Evolutionary conservation across 768 basidiomycete genomes (phyloP).

Genomic region (Hysterangium stoloniferum): DNA sequence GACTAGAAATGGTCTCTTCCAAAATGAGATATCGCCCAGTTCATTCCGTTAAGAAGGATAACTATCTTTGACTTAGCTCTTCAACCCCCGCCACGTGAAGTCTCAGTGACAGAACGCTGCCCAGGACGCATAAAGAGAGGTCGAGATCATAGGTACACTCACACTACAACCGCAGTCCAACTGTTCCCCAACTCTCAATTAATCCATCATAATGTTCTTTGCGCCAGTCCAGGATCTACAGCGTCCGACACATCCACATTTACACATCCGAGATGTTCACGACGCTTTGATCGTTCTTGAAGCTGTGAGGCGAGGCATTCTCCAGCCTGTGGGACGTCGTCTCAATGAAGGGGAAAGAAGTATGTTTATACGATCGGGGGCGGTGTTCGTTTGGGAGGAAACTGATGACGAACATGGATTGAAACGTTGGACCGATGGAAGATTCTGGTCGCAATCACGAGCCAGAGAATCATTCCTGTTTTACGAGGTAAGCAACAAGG

Average conservation of each 20-base stretch:
- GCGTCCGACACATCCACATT: conserved; percentile 54
- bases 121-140: neutral
- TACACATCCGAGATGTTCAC: conserved; percentile 57
- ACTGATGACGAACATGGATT: conserved; percentile 57
- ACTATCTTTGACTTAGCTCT: neutral
- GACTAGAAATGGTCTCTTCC: neutral
- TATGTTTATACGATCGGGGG: conserved; percentile 48
- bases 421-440: conserved; percentile 66
- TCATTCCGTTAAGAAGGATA: neutral
- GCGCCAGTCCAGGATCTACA: conserved; percentile 40
- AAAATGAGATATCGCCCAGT: neutral
- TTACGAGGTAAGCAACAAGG: conserved; percentile 38
- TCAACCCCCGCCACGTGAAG: neutral
- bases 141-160: neutral
- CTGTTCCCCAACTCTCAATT: neutral
- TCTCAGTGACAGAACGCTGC: neutral
- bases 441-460: conserved; percentile 60
- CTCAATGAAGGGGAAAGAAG: conserved; percentile 55
- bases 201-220: conserved; percentile 23
- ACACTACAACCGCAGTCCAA: neutral
- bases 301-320: conserved; percentile 47
- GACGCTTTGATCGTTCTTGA: conserved; percentile 63
- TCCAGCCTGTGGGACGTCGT: conserved; percentile 44
- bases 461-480: conserved; percentile 67
- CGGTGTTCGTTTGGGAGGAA: conserved; percentile 66